phyloP scores from a whole-genome alignment of 331 rosid species.

The Erythrophleum ivorense region DNA sequence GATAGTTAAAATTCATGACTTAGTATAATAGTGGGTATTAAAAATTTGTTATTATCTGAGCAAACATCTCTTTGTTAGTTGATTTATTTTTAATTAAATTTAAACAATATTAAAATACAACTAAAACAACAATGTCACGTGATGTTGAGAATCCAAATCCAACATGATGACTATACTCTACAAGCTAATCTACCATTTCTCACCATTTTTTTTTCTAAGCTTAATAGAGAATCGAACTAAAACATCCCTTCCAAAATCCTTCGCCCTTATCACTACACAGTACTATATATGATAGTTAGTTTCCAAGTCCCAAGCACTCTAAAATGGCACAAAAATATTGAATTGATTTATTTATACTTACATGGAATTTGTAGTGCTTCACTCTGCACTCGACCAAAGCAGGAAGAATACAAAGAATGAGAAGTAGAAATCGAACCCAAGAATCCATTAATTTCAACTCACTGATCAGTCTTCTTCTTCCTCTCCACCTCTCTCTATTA shows the following conservation, averaged over 20 bases:
- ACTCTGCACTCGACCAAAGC: constrained; percentile 71
- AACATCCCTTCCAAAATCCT: background rate
- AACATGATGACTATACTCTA: background rate
- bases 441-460: constrained; percentile 43
- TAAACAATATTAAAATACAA: no score
- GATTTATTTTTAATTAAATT: no score
- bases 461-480: constrained; percentile 1
- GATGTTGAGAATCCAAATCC: background rate
- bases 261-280: background rate
- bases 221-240: background rate
- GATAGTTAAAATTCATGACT: background rate
- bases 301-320: background rate
- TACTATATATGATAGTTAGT: background rate
- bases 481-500: background rate
- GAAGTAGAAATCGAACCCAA: constrained; percentile 56
- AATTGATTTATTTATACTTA: constrained; percentile 40
- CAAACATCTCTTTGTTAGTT: background rate
- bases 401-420: constrained; percentile 61
- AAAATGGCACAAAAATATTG: background rate
- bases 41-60: no score
- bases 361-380: constrained; percentile 73
- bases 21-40: background rate
- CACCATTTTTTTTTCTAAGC: background rate
- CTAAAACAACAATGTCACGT: no score
- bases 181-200: background rate